Evolutionary conservation across 345 rosid genomes (phyloP), one percentile per base, ranked within the genome.

Genomic region (Euclidium syriacum): DNA sequence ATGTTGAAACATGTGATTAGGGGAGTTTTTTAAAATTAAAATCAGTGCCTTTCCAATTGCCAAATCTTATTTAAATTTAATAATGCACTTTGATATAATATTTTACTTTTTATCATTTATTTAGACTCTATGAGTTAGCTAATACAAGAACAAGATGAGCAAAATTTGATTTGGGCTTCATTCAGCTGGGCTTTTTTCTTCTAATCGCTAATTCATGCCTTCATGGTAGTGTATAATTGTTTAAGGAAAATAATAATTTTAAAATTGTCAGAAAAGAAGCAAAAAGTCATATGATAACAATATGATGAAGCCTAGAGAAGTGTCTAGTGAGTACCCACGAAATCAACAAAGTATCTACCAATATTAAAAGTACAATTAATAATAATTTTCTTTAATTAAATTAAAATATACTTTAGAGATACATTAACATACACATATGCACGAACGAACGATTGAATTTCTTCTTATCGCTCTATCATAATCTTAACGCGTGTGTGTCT

Each of bases 401-500:
- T 0, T 30, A 30, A 6, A 30, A 7, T 38, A 14, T 10, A 42
- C 6, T 46, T 17, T 62, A 3, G n/a, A 16, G 36, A n/a, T 3
- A 30, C 4, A 27, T 1, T 30, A 7, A 17, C 54, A 65, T 15
- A 57, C 59, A 59, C 59, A 23, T 59, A 60, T 10, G 62, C 67
- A 60, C 55, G 62, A 60, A 60, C 26, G 18, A 33, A n/a, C n/a
- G n/a, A 6, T 23, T 8, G 3, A 15, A 14, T 39, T 33, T 33
- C n/a, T n/a, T n/a, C n/a, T 1, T 6, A 8, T 32, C 26, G 2
- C 0, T 27, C 11, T 27, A n/a, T 40, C 30, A n/a, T 11, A 29
- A 34, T 3, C 44, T 22, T 11, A 51, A 84, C 80, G 81, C 60
- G 63, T 53, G n/a, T n/a, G n/a, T n/a, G n/a, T n/a, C n/a, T n/a